A percentile compares a stretch with the other conserved stretches of the same genome.
phyloP scores from a whole-genome alignment of 2,329 filamentous ascomycete species.

The Orbilia blumenaviensis region DNA sequence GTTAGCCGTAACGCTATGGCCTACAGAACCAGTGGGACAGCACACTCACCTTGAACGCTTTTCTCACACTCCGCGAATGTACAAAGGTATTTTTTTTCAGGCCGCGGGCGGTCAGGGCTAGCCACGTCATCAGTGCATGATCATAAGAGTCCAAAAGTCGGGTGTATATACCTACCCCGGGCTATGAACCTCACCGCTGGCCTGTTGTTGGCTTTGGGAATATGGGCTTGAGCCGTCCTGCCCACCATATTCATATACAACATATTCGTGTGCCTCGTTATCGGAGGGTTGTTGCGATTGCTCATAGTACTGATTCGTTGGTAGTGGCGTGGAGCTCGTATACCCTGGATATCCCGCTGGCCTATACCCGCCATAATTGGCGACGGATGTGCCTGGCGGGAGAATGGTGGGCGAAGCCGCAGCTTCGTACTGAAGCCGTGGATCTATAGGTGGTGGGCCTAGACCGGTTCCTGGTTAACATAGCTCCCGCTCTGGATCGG shows the following conservation, averaged over 20 bases:
- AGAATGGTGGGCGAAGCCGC: slow-evolving; percentile 28
- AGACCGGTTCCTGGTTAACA: slow-evolving; percentile 38
- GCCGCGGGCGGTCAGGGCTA: slow-evolving; percentile 26
- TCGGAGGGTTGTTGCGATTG: slow-evolving; percentile 6
- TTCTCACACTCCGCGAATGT: slow-evolving; percentile 16
- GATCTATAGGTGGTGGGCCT: slow-evolving; percentile 32
- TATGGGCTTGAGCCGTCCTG: slow-evolving; percentile 27
- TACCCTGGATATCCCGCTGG: slow-evolving; percentile 22
- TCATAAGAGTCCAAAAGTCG: slow-evolving; percentile 15
- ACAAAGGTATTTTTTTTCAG: slow-evolving; percentile 46
- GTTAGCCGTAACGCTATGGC: slow-evolving; percentile 37
- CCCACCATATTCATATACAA: slow-evolving; percentile 12
- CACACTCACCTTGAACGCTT: slow-evolving; percentile 22
- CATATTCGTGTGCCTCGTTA: not conserved
- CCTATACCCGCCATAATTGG: slow-evolving; percentile 29
- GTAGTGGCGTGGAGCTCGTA: slow-evolving; percentile 22
- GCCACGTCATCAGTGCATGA: slow-evolving; percentile 53
- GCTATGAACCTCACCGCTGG: slow-evolving; percentile 15
- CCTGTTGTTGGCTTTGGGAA: not conserved
- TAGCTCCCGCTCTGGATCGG: slow-evolving; percentile 14
- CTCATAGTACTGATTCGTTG: slow-evolving; percentile 1
- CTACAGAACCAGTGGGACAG: slow-evolving; percentile 1
- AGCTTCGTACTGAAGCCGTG: slow-evolving; percentile 12
- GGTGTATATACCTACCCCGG: slow-evolving; percentile 43
- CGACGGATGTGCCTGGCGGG: slow-evolving; percentile 40